Evolutionary conservation across 257 asterid species (phyloP).

Genomic region (Plectranthus barbatus): DNA sequence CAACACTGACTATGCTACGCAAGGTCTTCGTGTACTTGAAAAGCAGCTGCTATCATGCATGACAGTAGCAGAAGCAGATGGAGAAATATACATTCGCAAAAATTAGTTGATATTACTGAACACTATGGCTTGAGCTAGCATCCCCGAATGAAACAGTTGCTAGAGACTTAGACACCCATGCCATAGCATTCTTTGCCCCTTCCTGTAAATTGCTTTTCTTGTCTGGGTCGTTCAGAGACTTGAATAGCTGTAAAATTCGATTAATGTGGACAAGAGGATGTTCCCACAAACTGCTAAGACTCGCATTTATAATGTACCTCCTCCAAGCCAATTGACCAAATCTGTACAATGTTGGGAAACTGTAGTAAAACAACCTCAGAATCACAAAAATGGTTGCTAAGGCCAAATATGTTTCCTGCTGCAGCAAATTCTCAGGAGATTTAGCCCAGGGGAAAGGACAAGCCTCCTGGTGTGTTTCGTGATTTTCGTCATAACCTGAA

Average conservation of each 20-base stretch:
- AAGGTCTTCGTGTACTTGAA: slow-evolving; percentile 10
- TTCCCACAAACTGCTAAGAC: slow-evolving; percentile 20
- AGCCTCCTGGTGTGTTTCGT: slow-evolving; percentile 1
- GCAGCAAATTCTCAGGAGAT: slow-evolving; percentile 21
- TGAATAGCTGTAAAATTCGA: slow-evolving; percentile 12
- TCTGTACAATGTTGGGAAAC: slow-evolving; percentile 9
- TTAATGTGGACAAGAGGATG: slow-evolving; percentile 12
- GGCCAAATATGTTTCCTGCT: slow-evolving; percentile 20
- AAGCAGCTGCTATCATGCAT: slow-evolving; percentile 19
- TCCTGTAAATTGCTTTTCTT: slow-evolving; percentile 21
- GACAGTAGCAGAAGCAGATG: background rate
- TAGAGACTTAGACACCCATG: slow-evolving; percentile 21
- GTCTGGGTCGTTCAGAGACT: slow-evolving; percentile 15
- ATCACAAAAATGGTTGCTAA: slow-evolving; percentile 17
- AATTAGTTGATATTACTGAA: background rate
- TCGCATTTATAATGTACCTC: slow-evolving; percentile 8
- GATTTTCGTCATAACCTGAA: slow-evolving; percentile 8
- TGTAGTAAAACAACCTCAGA: slow-evolving; percentile 12
- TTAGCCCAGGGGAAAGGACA: slow-evolving; percentile 24
- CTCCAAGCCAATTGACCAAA: slow-evolving; percentile 17
- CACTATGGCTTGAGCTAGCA: slow-evolving; percentile 19
- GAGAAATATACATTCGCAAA: background rate
- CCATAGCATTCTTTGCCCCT: slow-evolving; percentile 22
- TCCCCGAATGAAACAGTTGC: slow-evolving; percentile 22
- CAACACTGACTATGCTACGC: slow-evolving; percentile 1